Evolutionary conservation across 441 rosid species (phyloP).

Genomic region (Pelargonium myrrhifolium): DNA sequence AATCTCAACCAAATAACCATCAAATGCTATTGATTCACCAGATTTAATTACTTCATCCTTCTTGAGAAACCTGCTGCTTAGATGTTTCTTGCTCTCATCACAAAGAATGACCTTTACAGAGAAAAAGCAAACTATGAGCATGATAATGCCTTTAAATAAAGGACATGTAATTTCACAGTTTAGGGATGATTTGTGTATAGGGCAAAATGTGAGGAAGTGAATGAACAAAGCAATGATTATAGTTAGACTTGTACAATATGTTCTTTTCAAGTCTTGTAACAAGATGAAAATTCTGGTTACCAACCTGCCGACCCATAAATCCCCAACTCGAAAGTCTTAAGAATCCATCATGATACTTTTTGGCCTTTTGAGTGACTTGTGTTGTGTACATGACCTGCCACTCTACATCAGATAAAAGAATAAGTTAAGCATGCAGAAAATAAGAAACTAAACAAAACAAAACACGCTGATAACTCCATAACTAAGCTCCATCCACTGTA

Average conservation of each 20-base stretch:
- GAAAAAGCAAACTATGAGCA: slow-evolving; percentile 6
- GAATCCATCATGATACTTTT: slow-evolving; percentile 55
- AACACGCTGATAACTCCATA: neutral
- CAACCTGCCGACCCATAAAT: slow-evolving; percentile 42
- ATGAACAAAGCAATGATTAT: neutral
- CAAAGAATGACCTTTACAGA: slow-evolving; percentile 36
- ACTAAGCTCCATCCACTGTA: neutral
- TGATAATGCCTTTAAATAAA: neutral
- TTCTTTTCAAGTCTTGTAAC: slow-evolving; percentile 1
- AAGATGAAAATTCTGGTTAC: slow-evolving; percentile 12
- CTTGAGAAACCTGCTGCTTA: slow-evolving; percentile 42
- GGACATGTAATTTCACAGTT: neutral
- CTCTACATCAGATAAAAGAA: slow-evolving; percentile 21
- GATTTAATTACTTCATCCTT: slow-evolving; percentile 37
- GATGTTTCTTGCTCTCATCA: slow-evolving; percentile 38
- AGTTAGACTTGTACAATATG: neutral
- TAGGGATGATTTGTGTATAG: neutral
- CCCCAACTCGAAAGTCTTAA: slow-evolving; percentile 26
- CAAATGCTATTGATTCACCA: slow-evolving; percentile 35
- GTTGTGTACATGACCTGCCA: slow-evolving; percentile 50
- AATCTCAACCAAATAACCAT: slow-evolving; percentile 44
- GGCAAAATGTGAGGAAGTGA: neutral
- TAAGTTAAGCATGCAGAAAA: neutral
- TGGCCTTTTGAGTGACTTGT: slow-evolving; percentile 46
- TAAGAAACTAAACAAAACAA: slow-evolving; percentile 8